Conservation (phyloP, 257 asterid species). For the Solanum megistacrolobum region DNA sequence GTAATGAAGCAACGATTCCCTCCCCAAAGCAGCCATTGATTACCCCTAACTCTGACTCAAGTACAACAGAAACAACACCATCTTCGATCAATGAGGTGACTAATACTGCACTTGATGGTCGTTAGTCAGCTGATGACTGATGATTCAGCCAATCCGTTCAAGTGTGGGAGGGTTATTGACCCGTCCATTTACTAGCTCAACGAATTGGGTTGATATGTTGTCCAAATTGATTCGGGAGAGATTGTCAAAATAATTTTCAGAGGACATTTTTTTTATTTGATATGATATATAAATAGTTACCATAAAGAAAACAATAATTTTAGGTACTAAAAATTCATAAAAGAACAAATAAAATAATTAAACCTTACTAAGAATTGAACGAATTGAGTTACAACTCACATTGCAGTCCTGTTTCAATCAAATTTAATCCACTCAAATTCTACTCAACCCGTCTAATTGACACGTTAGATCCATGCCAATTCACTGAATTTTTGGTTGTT, state of each 20-base stretch:
- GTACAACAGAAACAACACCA: not conserved
- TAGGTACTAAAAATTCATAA: too few relatives aligned
- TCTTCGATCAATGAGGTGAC: conserved; percentile 7
- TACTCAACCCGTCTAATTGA: too few relatives aligned
- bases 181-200: not conserved
- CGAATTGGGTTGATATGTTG: not conserved
- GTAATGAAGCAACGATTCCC: conserved; percentile 3
- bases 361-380: not conserved
- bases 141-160: too few relatives aligned
- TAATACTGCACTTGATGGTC: not conserved
- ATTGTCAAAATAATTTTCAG: not conserved
- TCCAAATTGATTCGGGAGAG: not conserved
- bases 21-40: conserved; percentile 15
- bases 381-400: not conserved
- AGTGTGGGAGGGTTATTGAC: not conserved
- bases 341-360: too few relatives aligned
- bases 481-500: too few relatives aligned
- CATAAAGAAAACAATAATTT: too few relatives aligned
- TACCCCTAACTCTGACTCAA: not conserved
- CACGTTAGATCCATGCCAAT: too few relatives aligned
- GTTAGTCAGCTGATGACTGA: not conserved
- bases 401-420: too few relatives aligned
- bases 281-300: too few relatives aligned
- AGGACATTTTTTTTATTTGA: too few relatives aligned
- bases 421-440: too few relatives aligned